phyloP scores from a whole-genome alignment of 164 flowering plant species.

The Stephania yunnanensis region DNA sequence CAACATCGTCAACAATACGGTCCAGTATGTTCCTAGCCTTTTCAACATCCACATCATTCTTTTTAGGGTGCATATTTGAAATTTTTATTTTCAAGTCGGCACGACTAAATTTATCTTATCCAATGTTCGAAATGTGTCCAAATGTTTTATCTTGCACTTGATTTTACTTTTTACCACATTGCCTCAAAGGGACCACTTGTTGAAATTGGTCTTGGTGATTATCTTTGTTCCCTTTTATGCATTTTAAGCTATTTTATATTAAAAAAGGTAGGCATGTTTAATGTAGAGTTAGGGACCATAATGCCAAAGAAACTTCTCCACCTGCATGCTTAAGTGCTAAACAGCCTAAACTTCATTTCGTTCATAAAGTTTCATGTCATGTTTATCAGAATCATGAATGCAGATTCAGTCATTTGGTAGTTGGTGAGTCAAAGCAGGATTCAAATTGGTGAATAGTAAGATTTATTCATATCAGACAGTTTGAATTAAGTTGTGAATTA shows the following conservation, averaged over 20 bases:
- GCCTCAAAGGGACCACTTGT: neutral
- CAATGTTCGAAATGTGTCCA: neutral
- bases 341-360: no score
- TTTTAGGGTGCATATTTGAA: neutral
- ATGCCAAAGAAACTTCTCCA: neutral
- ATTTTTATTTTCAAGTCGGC: neutral
- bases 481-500: no score
- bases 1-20: slow-evolving; percentile 93
- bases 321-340: neutral
- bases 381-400: no score
- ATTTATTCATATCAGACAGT: no score
- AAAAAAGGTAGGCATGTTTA: no score
- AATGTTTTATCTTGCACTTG: neutral
- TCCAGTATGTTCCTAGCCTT: slow-evolving; percentile 61
- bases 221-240: neutral
- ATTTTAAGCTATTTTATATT: neutral
- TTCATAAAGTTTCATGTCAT: no score
- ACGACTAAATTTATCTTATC: neutral
- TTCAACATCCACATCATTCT: neutral
- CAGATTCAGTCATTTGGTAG: no score
- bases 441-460: no score
- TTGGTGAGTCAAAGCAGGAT: no score
- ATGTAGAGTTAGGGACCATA: neutral
- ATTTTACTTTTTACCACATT: neutral
- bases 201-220: neutral